phyloP scores from a whole-genome alignment of 805 yeast species.

The Metschnikowia similis region DNA sequence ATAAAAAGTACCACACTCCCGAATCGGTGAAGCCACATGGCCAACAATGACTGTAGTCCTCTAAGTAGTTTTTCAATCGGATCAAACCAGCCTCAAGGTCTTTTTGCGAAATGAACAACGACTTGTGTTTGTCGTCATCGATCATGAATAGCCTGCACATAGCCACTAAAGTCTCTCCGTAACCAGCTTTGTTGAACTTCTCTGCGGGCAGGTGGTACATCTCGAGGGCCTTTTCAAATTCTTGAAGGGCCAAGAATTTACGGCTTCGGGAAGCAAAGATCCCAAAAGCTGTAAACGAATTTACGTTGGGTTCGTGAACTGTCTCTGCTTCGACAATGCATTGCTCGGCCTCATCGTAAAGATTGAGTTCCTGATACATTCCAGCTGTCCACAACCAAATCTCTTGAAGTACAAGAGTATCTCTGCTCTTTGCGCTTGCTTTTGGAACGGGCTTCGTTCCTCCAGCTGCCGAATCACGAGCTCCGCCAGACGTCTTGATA shows the following conservation, averaged over 20 bases:
- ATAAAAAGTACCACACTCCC: slow-evolving; percentile 70
- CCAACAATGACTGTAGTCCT: slow-evolving; percentile 32
- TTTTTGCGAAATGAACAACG: slow-evolving; percentile 48
- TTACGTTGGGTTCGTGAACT: slow-evolving; percentile 41
- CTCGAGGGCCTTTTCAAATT: slow-evolving; percentile 61
- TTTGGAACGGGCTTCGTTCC: not conserved
- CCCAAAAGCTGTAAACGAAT: slow-evolving; percentile 50
- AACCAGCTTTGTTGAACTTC: slow-evolving; percentile 27
- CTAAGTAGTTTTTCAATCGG: slow-evolving; percentile 46
- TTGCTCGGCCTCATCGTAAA: slow-evolving; percentile 58
- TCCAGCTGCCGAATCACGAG: not conserved
- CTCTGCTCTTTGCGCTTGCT: slow-evolving; percentile 2
- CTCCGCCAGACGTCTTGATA: not conserved
- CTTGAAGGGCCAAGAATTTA: slow-evolving; percentile 51
- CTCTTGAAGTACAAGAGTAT: slow-evolving; percentile 42
- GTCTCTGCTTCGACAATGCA: slow-evolving; percentile 70
- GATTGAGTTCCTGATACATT: slow-evolving; percentile 54
- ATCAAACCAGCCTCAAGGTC: slow-evolving; percentile 62
- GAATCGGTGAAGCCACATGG: slow-evolving; percentile 38
- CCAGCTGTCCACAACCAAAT: slow-evolving; percentile 75
- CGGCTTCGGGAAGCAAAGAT: slow-evolving; percentile 39
- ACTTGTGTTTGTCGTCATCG: slow-evolving; percentile 29
- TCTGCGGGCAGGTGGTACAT: slow-evolving; percentile 21
- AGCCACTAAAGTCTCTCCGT: slow-evolving; percentile 53
- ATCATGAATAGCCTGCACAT: slow-evolving; percentile 47